These are phyloP conservation scores for Physcomitrellopsis africana DNA, from an alignment of 225 moss, liverwort and hornwort species.

Conservation along the genomic window DNA sequence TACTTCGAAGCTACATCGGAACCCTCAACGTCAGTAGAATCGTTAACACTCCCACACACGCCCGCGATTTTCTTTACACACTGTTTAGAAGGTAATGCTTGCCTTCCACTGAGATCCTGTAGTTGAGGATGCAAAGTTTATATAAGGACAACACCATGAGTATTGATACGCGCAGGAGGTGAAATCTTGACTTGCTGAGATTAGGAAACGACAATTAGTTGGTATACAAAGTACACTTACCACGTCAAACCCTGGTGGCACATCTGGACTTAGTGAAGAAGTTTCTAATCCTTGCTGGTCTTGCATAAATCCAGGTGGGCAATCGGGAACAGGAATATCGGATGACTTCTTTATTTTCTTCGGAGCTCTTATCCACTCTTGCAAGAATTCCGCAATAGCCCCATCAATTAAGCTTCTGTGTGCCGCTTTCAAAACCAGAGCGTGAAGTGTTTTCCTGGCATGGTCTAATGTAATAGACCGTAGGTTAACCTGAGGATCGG, in stretches of 20 bases:
- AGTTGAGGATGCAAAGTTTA: not conserved
- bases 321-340: conserved; percentile 17
- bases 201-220: not conserved
- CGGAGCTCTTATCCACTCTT: conserved; percentile 44
- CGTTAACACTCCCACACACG: not conserved
- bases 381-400: conserved; percentile 41
- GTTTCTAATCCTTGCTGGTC: conserved; percentile 28
- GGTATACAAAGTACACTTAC: conserved; percentile 35
- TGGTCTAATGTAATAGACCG: conserved; percentile 27
- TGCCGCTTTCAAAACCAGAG: conserved; percentile 44
- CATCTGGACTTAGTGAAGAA: conserved; percentile 35
- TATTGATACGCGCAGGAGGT: conserved; percentile 12
- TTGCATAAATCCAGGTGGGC: conserved; percentile 21
- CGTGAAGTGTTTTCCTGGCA: conserved; percentile 40
- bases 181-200: conserved; percentile 7
- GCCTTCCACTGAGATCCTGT: conserved; percentile 43
- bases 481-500: conserved; percentile 23
- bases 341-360: conserved; percentile 12
- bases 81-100: conserved; percentile 25
- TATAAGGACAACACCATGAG: conserved; percentile 11
- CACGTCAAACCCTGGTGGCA: conserved; percentile 54
- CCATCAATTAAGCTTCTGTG: conserved; percentile 47
- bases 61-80: conserved; percentile 19
- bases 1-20: conserved; percentile 4
- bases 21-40: conserved; percentile 16